Conservation (phyloP, 1,139 yeast species). For the Magnusiomyces suaveolens region DNA sequence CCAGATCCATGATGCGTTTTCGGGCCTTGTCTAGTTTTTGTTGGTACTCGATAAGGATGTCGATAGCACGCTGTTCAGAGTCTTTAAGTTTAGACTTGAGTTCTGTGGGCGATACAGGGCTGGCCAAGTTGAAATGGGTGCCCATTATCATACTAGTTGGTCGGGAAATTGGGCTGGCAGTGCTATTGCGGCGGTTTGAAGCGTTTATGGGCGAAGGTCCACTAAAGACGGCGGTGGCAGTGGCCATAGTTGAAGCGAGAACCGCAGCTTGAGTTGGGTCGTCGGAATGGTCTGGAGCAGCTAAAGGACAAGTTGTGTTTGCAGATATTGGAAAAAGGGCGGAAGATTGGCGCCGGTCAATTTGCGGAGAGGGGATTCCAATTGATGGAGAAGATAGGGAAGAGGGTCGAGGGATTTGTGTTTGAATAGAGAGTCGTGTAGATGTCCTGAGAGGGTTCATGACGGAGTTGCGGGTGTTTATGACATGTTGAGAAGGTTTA, state of each 20-base stretch:
- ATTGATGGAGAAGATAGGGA: not conserved
- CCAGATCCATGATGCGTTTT: conserved; percentile 21
- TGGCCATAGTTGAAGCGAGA: not conserved
- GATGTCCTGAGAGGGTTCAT: conserved; percentile 1
- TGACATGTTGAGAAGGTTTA: conserved; percentile 13
- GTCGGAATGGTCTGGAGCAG: not conserved
- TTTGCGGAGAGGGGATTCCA: not conserved
- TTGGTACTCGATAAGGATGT: conserved; percentile 24
- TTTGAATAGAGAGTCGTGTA: not conserved
- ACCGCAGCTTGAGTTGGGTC: not conserved
- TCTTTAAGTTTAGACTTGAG: conserved; percentile 21
- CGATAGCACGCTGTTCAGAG: conserved; percentile 24
- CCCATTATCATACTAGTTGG: not conserved
- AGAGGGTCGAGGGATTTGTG: too few species aligned
- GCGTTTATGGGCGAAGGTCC: not conserved
- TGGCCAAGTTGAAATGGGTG: not conserved
- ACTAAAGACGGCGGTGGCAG: not conserved
- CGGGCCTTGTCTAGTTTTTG: conserved; percentile 26
- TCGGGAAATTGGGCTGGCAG: not conserved
- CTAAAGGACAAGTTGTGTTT: conserved; percentile 4
- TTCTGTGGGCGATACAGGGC: too few species aligned
- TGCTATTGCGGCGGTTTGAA: not conserved
- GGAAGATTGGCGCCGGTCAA: not conserved
- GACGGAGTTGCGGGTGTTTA: conserved; percentile 11
- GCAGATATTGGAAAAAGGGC: not conserved